phyloP scores from a whole-genome alignment of 805 yeast genomes.

The Metschnikowia similis region DNA sequence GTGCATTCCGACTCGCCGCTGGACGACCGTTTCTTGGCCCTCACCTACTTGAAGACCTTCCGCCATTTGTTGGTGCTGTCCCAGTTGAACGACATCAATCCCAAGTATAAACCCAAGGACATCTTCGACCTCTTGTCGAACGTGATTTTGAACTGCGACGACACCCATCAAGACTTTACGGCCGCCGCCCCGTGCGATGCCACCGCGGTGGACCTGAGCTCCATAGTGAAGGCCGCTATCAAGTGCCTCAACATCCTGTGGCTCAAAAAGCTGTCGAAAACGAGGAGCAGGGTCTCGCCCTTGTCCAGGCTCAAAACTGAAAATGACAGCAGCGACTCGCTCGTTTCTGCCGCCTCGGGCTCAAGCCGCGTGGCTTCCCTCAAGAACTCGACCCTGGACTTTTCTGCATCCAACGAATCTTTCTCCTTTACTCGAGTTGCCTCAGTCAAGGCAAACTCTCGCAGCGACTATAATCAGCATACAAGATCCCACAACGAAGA shows the following conservation, averaged over 20 bases:
- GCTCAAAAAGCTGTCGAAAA: slow-evolving; percentile 19
- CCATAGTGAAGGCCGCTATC: slow-evolving; percentile 29
- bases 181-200: neutral
- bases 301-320: neutral
- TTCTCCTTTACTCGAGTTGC: slow-evolving; percentile 19
- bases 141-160: slow-evolving; percentile 32
- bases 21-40: slow-evolving; percentile 45
- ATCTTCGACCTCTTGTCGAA: slow-evolving; percentile 48
- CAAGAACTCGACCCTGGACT: slow-evolving; percentile 12
- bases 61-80: slow-evolving; percentile 67
- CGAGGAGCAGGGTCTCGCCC: neutral
- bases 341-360: neutral
- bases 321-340: slow-evolving; percentile 1
- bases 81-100: slow-evolving; percentile 45
- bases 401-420: slow-evolving; percentile 14
- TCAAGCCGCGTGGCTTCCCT: slow-evolving; percentile 2
- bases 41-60: slow-evolving; percentile 63
- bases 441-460: slow-evolving; percentile 32
- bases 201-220: neutral
- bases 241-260: slow-evolving; percentile 33
- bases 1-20: slow-evolving; percentile 30
- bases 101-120: slow-evolving; percentile 56
- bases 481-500: slow-evolving; percentile 27
- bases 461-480: slow-evolving; percentile 33
- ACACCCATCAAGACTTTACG: neutral